Base-by-base conservation (phyloP, 345 rosid genomes). In the Pugionium dolabratum region DNA sequence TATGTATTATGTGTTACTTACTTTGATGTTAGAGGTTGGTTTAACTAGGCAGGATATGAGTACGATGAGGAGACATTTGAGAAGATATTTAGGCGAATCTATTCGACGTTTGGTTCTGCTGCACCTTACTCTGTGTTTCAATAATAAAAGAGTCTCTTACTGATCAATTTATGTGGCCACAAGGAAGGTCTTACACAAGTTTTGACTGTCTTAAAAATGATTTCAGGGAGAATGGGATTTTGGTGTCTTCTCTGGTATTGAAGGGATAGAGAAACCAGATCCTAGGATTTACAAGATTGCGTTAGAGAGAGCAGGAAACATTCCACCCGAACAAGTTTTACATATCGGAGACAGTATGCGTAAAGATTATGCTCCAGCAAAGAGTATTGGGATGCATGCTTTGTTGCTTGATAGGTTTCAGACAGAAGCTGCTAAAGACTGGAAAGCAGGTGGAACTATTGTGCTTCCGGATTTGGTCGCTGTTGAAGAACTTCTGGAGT, bases 301-400 rank as follows among this genome's bases (percentile, higher is more conserved):
- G 1, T 75, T 92, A 1, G 82, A 82, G 77, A 84, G 78, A 79
- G 96, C 93, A 4, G 96, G 98, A 61, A 81, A 86, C 52, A 58
- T 92, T 76, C 78, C 85, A 2, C 85, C 98, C 7, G 88, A 81
- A 4, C 82, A 84, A 78, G 71, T 75, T 39, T 69, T 92, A 64
- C 96, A 92, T 75, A 89, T 92, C 0, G 98, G 98, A 45, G 98
- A 92, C 57, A 89, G 98, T 81, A 80, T 89, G 83, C 93, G 96
- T 9, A 89, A 81, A 59, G 98, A 92, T 81, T 89, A 87, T 69
- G 51, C 69, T 7, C 98, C 98, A 0, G 98, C 98, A 0, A 87
- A 73, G 80, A 81, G 88, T 64, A 79, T 87, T 28, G 96, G 98
- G 7, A 92, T 92, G 97, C 89, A 92, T 51, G 98, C 96, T 7